A percentile compares a stretch with the other conserved stretches of the same genome.
phyloP scores from a whole-genome alignment of 345 rosid genomes.

The Salix purpurea region DNA sequence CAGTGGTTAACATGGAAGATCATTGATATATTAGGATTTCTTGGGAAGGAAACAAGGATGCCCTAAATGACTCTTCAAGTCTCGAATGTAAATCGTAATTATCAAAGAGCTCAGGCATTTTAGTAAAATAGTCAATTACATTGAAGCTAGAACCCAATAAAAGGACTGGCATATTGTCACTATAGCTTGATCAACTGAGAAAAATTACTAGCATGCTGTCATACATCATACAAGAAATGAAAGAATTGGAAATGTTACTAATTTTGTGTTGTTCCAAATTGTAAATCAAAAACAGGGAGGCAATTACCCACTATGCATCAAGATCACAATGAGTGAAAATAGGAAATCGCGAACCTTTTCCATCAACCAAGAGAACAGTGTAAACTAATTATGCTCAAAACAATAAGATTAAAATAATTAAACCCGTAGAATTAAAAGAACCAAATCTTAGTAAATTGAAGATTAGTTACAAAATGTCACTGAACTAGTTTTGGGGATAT shows the following conservation, averaged over 20 bases:
- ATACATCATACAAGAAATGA: slow-evolving; percentile 2
- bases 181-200: neutral
- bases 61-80: no score
- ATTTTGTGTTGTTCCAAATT: neutral
- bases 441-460: neutral
- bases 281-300: neutral
- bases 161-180: no score
- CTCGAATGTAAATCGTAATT: no score
- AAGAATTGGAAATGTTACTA: neutral
- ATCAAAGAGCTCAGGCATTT: no score
- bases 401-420: neutral
- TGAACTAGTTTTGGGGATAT: slow-evolving; percentile 73
- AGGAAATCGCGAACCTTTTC: neutral
- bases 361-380: neutral
- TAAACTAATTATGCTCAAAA: neutral
- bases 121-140: no score
- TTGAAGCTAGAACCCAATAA: no score
- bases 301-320: no score
- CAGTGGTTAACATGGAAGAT: no score
- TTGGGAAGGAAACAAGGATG: no score
- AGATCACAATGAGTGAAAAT: neutral
- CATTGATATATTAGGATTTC: no score
- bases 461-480: slow-evolving; percentile 1
- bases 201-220: neutral
- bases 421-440: neutral